phyloP scores from a whole-genome alignment of 345 rosid genomes.

The Salix exigua region DNA sequence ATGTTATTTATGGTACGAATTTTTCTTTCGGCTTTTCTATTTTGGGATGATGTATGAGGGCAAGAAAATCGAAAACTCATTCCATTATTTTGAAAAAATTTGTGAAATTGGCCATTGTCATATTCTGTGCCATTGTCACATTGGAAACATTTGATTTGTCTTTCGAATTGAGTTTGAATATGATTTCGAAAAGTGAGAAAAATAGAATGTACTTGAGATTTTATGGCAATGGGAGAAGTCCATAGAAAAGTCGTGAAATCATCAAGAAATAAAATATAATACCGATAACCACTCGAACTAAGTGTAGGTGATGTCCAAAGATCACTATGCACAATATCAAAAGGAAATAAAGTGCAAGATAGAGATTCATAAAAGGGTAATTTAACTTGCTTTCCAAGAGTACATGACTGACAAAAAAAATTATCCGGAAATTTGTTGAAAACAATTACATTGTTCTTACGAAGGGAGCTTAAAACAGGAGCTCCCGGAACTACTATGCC shows the following conservation, averaged over 20 bases:
- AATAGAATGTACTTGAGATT: not conserved
- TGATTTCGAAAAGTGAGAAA: not conserved
- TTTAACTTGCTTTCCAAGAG: too few relatives aligned
- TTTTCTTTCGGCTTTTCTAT: conserved; percentile 4
- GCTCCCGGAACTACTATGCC: too few relatives aligned
- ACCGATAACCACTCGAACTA: not conserved
- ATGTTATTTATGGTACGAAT: not conserved
- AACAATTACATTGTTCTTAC: too few relatives aligned
- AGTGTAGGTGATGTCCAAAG: not conserved
- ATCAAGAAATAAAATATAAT: not conserved
- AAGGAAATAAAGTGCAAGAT: too few relatives aligned
- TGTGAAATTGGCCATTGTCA: not conserved
- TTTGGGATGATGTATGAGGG: conserved; percentile 10
- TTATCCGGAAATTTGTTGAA: too few relatives aligned
- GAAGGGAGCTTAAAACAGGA: too few relatives aligned
- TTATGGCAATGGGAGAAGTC: not conserved
- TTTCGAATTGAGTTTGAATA: not conserved
- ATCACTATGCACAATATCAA: too few relatives aligned
- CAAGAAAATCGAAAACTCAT: not conserved
- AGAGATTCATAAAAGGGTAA: too few relatives aligned
- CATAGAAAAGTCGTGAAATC: not conserved
- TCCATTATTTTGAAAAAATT: not conserved
- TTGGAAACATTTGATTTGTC: not conserved
- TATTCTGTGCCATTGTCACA: not conserved
- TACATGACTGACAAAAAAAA: too few relatives aligned